Evolutionary conservation across 2,329 filamentous ascomycete species (phyloP), one percentile per base, ranked within the genome.

Genomic region (Annulohypoxylon truncatum): DNA sequence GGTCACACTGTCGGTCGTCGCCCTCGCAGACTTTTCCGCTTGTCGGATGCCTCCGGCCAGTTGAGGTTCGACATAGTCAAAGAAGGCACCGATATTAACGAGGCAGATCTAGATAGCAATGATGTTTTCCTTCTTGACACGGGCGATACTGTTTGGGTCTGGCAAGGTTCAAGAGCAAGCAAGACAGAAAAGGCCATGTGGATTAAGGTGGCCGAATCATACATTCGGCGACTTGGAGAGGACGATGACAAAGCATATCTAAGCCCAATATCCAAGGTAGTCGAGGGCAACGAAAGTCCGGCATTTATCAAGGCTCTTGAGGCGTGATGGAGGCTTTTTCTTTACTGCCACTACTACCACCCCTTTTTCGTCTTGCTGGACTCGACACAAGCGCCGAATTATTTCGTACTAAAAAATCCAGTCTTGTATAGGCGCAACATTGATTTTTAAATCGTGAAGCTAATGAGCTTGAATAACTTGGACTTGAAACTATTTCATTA

Each of bases 71-170:
- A 85, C 48, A 77, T 88, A 2, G 82, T 89, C 66, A 89, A 87
- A 72, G 85, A 89, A 44, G 85, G 84, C 0, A 73, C 77, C 26
- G 73, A 71, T 1, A 81, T 89, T 12, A 73, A 77, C 2, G 75
- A 72, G 47, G 74, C 77, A 0, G 87, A 90, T 68, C 77, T 91
- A 5, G 83, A 89, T 66, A 82, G 82, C 40, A 80, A 83, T 47
- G 88, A 91, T 71, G 84, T 91, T 4, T 91, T 91, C 72, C 74
- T 92, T 18, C 80, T 90, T 64, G 87, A 89, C 69, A 82, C 80
- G 0, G 87, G 88, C 5, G 83, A 76, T 53, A 79, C 79, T 6
- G 79, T 91, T 31, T 92, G 89, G 88, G 87, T 91, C 1, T 91
- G 89, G 89, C 83, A 90, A 72, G 89, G 89, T 0, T 77, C 78